Evolutionary conservation across 768 basidiomycete species (phyloP).

Genomic region (Psilocybe cyanescens): DNA sequence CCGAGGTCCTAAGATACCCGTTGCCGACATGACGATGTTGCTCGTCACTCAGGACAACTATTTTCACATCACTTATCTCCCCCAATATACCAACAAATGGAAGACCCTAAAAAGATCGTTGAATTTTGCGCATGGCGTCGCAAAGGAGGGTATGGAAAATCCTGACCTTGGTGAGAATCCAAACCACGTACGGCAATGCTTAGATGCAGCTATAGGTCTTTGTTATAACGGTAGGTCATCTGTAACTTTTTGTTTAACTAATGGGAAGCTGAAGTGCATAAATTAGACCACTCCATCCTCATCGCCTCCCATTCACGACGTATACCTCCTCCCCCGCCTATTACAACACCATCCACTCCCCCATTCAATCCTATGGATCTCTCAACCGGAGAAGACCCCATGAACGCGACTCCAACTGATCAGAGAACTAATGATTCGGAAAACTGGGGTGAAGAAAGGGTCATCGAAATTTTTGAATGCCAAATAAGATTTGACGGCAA

Average conservation of each 20-base stretch:
- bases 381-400: constrained; percentile 36
- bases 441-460: constrained; percentile 60
- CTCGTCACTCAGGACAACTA: constrained; percentile 69
- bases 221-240: constrained; percentile 55
- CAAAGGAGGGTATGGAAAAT: constrained; percentile 36
- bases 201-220: constrained; percentile 61
- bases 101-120: constrained; percentile 56
- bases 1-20: constrained; percentile 58
- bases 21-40: constrained; percentile 58
- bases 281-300: constrained; percentile 56
- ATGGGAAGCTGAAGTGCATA: constrained; percentile 7
- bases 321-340: constrained; percentile 45
- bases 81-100: constrained; percentile 44
- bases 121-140: constrained; percentile 35
- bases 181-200: constrained; percentile 45
- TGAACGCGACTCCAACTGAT: constrained; percentile 28
- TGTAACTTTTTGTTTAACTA: neutral
- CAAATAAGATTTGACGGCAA: constrained; percentile 50
- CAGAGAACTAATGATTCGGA: constrained; percentile 47
- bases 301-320: constrained; percentile 66
- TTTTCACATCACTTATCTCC: constrained; percentile 57
- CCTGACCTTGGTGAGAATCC: constrained; percentile 35
- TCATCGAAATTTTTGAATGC: constrained; percentile 65
- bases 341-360: constrained; percentile 14
- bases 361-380: constrained; percentile 48